Base-by-base conservation (phyloP, 345 rosid genomes). In the Populus deltoides region DNA sequence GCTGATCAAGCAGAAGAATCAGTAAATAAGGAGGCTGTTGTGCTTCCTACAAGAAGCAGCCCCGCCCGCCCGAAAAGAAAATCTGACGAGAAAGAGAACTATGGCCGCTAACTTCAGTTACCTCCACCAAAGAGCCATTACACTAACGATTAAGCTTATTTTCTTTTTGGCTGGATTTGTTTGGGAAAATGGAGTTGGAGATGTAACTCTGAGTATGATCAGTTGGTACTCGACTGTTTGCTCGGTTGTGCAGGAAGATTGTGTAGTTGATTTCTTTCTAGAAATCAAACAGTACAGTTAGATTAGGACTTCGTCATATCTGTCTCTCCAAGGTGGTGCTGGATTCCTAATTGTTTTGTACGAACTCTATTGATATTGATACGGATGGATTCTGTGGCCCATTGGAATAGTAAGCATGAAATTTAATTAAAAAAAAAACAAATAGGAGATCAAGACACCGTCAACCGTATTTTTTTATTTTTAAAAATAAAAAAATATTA, bases 21-120 rank as follows among this genome's bases (percentile, higher is more conserved):
- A 27, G 73, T 72, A 24, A 83, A 77, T 59, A 91, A 89, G 79
- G 93, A 90, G 17, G 72, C 74, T 5, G 74, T 66, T 61, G 84
- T 41, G 71, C 87, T 67, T 75, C 81, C 82, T 79, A 74, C 87
- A 8, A 86, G 70, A 61, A 29, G 31, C 31, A 85, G 85, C 84
- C 89, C 90, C 29, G 80, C 77, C 59, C 67, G 86, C 70, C 90
- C 84, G 7, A 81, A 86, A 63, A 86, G 81, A 89, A 69, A 83
- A 66, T 75, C 92, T 18, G 92, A 92, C 62, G 95, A 89, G 85
- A 96, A 96, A 83, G 99, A 91, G 86, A 96, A 93, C 84, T 72
- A 71, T 36, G 70, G 80, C 70, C 74, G 74, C 16, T 82, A 61
- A 72, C 75, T 51, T 29, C 61, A 74, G 5, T 29, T 29, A 29